phyloP scores from a whole-genome alignment of 805 yeast species.

The Hanseniaspora nectarophila region DNA sequence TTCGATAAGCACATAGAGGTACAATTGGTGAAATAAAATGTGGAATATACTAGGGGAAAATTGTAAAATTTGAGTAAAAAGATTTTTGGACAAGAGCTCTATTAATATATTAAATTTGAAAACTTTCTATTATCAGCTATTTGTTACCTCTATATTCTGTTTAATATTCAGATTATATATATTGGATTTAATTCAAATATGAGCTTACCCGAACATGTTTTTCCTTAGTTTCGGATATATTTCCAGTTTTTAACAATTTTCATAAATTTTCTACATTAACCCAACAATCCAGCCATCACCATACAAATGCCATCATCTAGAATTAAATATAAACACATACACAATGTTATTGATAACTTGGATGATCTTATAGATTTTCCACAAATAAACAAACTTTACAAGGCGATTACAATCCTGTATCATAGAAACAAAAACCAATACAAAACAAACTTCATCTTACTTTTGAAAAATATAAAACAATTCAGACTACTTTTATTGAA shows the following conservation, averaged over 20 bases:
- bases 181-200: no score
- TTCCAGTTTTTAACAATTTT: neutral
- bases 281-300: neutral
- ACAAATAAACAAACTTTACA: constrained; percentile 38
- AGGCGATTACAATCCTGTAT: constrained; percentile 49
- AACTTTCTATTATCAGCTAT: no score
- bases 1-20: neutral
- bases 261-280: neutral
- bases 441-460: constrained; percentile 37
- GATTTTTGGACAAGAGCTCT: no score
- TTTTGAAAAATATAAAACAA: constrained; percentile 66
- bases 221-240: no score
- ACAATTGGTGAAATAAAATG: no score
- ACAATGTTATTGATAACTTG: neutral
- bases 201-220: no score
- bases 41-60: no score
- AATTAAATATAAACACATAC: constrained; percentile 5
- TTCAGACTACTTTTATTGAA: constrained; percentile 41
- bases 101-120: no score
- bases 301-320: neutral
- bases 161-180: no score
- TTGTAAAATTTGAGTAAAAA: no score
- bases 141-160: no score
- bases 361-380: neutral
- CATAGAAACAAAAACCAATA: constrained; percentile 73